Conservation (phyloP, 805 yeast species). For the Metschnikowia proteae region DNA sequence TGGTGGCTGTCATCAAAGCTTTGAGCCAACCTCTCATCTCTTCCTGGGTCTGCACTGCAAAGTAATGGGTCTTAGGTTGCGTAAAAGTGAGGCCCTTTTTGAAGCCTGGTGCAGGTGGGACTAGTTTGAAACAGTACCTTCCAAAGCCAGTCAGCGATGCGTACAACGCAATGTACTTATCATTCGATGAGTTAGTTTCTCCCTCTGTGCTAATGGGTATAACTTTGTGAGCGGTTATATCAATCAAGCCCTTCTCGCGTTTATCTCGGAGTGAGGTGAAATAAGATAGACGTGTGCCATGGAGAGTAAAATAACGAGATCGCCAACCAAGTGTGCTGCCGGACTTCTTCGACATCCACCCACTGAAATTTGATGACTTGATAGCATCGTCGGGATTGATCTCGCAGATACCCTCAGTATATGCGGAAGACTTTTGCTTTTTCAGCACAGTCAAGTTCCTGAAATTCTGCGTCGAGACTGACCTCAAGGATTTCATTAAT, state of each 20-base stretch:
- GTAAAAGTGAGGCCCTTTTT: constrained; percentile 94
- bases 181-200: constrained; percentile 55
- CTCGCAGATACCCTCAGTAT: constrained; percentile 80
- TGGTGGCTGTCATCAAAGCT: constrained; percentile 91
- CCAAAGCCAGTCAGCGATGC: constrained; percentile 95
- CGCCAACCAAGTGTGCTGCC: constrained; percentile 89
- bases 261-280: constrained; percentile 74
- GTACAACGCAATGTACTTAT: constrained; percentile 76
- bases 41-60: constrained; percentile 87
- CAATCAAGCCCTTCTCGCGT: constrained; percentile 88
- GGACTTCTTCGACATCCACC: constrained; percentile 91
- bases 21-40: constrained; percentile 96
- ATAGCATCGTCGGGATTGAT: constrained; percentile 76
- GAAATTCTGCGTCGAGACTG: constrained; percentile 51
- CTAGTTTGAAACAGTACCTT: constrained; percentile 83
- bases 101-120: constrained; percentile 98
- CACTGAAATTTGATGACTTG: constrained; percentile 70
- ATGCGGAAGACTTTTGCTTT: constrained; percentile 72
- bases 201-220: constrained; percentile 53
- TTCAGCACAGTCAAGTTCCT: constrained; percentile 42
- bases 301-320: constrained; percentile 77
- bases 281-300: constrained; percentile 90
- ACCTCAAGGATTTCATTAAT: constrained; percentile 49
- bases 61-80: constrained; percentile 91
- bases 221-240: constrained; percentile 91